Base-by-base conservation (phyloP, 2,329 filamentous ascomycete genomes). In the Laburnicola sp. region DNA sequence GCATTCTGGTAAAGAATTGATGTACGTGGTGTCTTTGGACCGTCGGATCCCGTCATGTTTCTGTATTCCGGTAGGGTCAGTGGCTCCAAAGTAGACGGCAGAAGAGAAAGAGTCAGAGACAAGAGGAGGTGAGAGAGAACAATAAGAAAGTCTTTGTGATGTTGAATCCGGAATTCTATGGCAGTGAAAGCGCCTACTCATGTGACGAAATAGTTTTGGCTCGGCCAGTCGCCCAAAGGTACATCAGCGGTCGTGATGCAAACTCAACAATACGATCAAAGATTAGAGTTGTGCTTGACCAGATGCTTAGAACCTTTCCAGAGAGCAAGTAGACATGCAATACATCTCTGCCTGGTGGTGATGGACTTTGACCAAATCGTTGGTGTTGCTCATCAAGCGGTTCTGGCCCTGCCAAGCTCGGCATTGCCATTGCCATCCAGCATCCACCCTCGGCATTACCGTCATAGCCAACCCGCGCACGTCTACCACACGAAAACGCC, bases 1-100 rank as follows among this genome's bases (percentile, higher is more conserved):
- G 69, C 60, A 56, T 78, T 84, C 51, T 80, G 75, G 70, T 81
- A 86, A 35, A 87, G 68, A 22, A 86, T 77, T 7, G 62, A 35
- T 23, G 46, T 58, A 23, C 30, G 28, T 25, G 4, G 37, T n/a
- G n/a, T 6, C 38, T 28, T 48, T 51, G 50, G 10, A 51, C 10
- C 10, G 3, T 48, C 11, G 21, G 23, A 31, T 21, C 26, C 32
- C 6, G 9, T 9, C 45, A 47, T 31, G 36, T 9, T 40, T 25
- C 28, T 34, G 2, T 39, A 11, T 25, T 25, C 9, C 36, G 9
- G 22, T 25, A 16, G 32, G n/a, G 22, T 25, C 23, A 26, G 7
- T 26, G 5, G 36, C 22, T 39, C 22, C 8, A 26, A 6, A 2
- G 22, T 11, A 26, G 23, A n/a, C 16, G 16, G 16, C 16, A 16